A percentile compares a stretch with the other conserved stretches of the same genome.
phyloP scores from a whole-genome alignment of 768 basidiomycete species.

The Tephrocybe rancida region DNA sequence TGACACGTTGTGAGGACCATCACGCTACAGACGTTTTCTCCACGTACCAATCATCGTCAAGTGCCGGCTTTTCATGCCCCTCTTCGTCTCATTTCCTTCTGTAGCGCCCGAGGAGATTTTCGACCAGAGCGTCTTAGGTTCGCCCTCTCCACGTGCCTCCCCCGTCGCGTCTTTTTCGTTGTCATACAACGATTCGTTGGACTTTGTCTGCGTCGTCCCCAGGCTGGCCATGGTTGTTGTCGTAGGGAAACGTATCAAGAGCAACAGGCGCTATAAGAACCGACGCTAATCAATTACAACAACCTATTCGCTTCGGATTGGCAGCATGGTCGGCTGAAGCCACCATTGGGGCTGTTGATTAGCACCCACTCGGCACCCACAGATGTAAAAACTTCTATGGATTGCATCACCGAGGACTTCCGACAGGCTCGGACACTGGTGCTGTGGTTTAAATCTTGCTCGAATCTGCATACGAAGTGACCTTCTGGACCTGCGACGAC shows the following conservation, averaged over 20 bases:
- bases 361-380: too few species aligned
- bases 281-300: not conserved
- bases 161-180: not conserved
- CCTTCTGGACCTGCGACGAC: too few species aligned
- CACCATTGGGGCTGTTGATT: not conserved
- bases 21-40: not conserved
- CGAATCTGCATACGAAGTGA: too few species aligned
- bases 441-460: too few species aligned
- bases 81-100: conserved; percentile 24
- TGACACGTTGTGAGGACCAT: not conserved
- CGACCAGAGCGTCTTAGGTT: conserved; percentile 1
- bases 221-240: not conserved
- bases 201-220: not conserved
- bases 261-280: not conserved
- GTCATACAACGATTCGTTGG: not conserved
- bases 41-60: conserved; percentile 34
- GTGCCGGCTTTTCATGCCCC: conserved; percentile 32
- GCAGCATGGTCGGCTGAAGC: not conserved
- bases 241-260: not conserved
- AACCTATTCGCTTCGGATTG: not conserved
- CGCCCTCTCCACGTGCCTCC: not conserved
- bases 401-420: too few species aligned
- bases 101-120: conserved; percentile 11
- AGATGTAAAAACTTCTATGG: too few species aligned
- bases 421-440: too few species aligned